phyloP scores from a whole-genome alignment of 2,329 filamentous ascomycete species.

The Arthrobotrys musiformis region DNA sequence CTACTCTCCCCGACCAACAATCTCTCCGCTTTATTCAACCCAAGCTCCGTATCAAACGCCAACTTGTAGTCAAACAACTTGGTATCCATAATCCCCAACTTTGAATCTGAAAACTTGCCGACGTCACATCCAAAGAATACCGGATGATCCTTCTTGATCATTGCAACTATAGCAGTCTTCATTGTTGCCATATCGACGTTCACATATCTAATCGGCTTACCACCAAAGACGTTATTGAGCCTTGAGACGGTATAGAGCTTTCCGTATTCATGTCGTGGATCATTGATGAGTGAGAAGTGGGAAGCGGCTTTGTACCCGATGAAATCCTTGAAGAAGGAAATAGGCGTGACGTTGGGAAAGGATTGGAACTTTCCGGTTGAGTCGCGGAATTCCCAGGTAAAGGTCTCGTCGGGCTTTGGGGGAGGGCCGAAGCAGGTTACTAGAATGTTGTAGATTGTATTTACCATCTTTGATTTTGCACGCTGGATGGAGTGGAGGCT shows the following conservation, averaged over 20 bases:
- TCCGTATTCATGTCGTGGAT: constrained; percentile 80
- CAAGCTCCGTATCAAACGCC: constrained; percentile 80
- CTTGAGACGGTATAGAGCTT: constrained; percentile 79
- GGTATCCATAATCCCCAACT: constrained; percentile 81
- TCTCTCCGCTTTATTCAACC: constrained; percentile 79
- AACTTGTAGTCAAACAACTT: constrained; percentile 81
- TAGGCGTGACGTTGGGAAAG: constrained; percentile 72
- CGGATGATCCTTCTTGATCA: constrained; percentile 80
- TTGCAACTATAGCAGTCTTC: constrained; percentile 78
- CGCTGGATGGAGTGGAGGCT: constrained; percentile 69
- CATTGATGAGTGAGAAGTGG: constrained; percentile 80
- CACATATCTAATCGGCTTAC: constrained; percentile 79
- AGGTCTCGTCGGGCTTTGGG: constrained; percentile 74
- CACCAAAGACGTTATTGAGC: constrained; percentile 83
- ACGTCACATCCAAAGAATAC: constrained; percentile 92
- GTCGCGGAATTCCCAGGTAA: constrained; percentile 83
- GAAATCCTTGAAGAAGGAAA: constrained; percentile 75
- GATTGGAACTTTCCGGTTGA: constrained; percentile 73
- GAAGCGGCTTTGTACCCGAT: constrained; percentile 53
- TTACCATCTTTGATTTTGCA: constrained; percentile 73
- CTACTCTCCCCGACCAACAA: constrained; percentile 78
- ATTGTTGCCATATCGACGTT: constrained; percentile 80
- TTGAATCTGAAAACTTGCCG: constrained; percentile 78
- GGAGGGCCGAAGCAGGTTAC: constrained; percentile 84
- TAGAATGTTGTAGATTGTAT: constrained; percentile 82